A percentile compares a stretch with the other conserved stretches of the same genome.
Conservation (phyloP, 169 alveolate species). For the Cryptosporidium meleagridis region DNA sequence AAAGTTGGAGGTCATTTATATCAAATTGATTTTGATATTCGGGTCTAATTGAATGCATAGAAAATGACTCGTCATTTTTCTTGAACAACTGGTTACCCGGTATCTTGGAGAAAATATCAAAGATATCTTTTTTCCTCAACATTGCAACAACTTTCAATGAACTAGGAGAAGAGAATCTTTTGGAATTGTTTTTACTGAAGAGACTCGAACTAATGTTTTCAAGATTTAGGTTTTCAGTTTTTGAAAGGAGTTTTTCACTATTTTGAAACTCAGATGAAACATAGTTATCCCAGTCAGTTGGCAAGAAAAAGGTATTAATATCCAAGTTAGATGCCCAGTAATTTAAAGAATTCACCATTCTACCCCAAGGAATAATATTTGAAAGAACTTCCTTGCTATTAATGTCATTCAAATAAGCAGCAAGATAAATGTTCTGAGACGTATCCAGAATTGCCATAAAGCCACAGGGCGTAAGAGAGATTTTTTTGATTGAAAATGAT, state of each 20-base stretch:
- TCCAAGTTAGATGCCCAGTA: slow-evolving; percentile 46
- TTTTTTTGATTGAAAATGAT: slow-evolving; percentile 8
- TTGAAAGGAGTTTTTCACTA: neutral
- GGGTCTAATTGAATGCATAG: neutral
- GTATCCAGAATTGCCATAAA: slow-evolving; percentile 52
- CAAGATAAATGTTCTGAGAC: slow-evolving; percentile 36
- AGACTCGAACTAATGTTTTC: neutral
- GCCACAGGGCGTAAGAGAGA: slow-evolving; percentile 70
- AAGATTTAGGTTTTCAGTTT: neutral
- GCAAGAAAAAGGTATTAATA: neutral
- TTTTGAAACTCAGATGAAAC: neutral
- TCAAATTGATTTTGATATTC: neutral
- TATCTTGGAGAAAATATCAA: slow-evolving; percentile 13
- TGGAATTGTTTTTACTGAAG: neutral
- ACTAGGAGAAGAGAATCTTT: slow-evolving; percentile 42
- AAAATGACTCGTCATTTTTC: neutral
- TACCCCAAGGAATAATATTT: slow-evolving; percentile 59
- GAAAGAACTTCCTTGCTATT: neutral
- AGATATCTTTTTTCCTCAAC: slow-evolving; percentile 12
- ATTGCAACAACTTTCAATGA: slow-evolving; percentile 12
- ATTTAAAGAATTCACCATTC: slow-evolving; percentile 29
- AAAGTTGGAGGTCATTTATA: slow-evolving; percentile 24
- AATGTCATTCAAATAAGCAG: slow-evolving; percentile 13
- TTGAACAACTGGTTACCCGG: neutral
- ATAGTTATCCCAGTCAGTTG: slow-evolving; percentile 72